phyloP scores from a whole-genome alignment of 2,329 filamentous ascomycete species.

The Fusarium marasasianum region DNA sequence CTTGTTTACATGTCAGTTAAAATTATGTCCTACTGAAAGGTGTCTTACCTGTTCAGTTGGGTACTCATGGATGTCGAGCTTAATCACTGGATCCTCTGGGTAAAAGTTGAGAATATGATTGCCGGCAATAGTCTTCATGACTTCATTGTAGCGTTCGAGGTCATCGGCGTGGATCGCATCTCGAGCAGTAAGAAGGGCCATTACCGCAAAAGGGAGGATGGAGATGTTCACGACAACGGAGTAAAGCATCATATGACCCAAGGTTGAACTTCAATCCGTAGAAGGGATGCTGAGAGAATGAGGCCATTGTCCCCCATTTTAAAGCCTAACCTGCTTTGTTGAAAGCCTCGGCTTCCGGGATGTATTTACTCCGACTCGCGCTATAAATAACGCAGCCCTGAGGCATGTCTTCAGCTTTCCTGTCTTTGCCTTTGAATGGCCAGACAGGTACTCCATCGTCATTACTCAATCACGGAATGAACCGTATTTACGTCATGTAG shows the following conservation, averaged over 20 bases:
- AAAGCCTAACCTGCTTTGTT: accelerated
- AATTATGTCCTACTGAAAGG: accelerated
- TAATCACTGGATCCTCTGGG: background rate
- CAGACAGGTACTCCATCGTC: background rate
- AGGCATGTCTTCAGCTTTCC: background rate
- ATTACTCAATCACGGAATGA: background rate
- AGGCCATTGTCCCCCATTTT: no score
- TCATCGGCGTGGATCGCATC: background rate
- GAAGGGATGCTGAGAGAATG: no score
- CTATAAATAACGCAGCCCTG: background rate
- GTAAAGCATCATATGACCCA: background rate
- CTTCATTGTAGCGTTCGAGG: background rate
- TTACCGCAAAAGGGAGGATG: background rate
- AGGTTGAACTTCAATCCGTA: no score
- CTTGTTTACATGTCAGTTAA: accelerated
- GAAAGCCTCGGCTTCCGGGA: background rate
- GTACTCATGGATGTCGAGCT: background rate
- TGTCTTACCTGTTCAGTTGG: background rate
- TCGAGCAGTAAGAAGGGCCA: background rate
- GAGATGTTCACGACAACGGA: accelerated
- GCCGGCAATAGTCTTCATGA: background rate
- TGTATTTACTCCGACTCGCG: accelerated
- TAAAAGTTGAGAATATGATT: background rate
- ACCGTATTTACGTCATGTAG: accelerated
- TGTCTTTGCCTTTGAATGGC: no score